phyloP scores from a whole-genome alignment of 2,329 filamentous ascomycete species.

The Calonectria pauciramosa region DNA sequence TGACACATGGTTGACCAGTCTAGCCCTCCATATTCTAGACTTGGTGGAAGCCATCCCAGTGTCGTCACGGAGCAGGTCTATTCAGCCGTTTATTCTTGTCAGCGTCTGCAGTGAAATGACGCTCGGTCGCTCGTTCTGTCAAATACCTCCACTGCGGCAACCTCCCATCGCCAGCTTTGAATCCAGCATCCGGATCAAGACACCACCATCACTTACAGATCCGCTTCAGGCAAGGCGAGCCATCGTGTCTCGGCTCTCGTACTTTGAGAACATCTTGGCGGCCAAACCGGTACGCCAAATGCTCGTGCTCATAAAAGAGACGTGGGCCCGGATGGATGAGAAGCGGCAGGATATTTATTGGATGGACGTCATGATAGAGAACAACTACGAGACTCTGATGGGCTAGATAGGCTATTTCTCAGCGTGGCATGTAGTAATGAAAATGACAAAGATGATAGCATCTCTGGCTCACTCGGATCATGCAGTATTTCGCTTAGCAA shows the following conservation, averaged over 20 bases:
- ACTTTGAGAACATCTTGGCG: constrained; percentile 38
- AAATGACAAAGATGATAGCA: not conserved
- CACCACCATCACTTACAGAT: constrained; percentile 22
- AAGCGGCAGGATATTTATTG: constrained; percentile 56
- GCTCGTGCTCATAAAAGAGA: constrained; percentile 37
- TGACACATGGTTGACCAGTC: constrained; percentile 57
- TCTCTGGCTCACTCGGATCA: not conserved
- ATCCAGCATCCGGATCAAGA: constrained; percentile 35
- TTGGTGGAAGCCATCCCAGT: constrained; percentile 58
- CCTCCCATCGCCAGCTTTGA: constrained; percentile 28
- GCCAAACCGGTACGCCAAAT: constrained; percentile 44
- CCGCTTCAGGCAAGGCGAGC: constrained; percentile 32
- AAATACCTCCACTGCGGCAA: constrained; percentile 18
- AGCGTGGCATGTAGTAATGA: not conserved
- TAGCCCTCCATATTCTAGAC: constrained; percentile 60
- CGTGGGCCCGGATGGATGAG: constrained; percentile 48
- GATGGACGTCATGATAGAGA: constrained; percentile 56
- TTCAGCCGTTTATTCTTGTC: constrained; percentile 60
- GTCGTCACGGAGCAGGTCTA: constrained; percentile 58
- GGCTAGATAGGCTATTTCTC: constrained; percentile 24
- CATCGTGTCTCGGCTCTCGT: constrained; percentile 35
- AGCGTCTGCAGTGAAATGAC: constrained; percentile 59
- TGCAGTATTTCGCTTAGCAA: not conserved
- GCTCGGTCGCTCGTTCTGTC: constrained; percentile 45
- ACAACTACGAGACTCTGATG: constrained; percentile 49